phyloP scores from a whole-genome alignment of 1,139 yeast genomes.

The Hyphopichia pseudoburtonii region DNA sequence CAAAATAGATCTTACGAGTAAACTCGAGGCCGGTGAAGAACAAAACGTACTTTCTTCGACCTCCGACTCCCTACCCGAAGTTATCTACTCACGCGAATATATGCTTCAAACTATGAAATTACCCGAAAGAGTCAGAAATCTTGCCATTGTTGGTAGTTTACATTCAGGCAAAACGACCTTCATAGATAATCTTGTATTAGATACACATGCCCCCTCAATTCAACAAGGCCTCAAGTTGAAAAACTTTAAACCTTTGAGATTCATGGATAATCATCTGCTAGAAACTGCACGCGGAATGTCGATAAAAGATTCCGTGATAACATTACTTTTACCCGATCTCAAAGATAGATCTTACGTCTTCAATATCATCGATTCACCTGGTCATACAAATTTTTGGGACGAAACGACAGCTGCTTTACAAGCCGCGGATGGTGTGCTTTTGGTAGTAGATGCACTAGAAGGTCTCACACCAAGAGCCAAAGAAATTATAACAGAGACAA shows the following conservation, averaged over 20 bases:
- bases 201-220: constrained; percentile 53
- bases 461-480: constrained; percentile 64
- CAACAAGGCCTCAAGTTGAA: constrained; percentile 25
- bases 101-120: constrained; percentile 48
- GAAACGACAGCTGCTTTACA: constrained; percentile 62
- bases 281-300: constrained; percentile 75
- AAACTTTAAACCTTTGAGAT: constrained; percentile 49
- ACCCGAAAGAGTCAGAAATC: constrained; percentile 71
- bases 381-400: constrained; percentile 81
- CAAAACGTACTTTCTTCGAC: constrained; percentile 6
- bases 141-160: constrained; percentile 79
- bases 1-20: constrained; percentile 42
- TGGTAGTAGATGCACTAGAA: constrained; percentile 84
- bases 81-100: constrained; percentile 64
- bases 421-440: constrained; percentile 62
- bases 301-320: constrained; percentile 61
- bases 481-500: constrained; percentile 47
- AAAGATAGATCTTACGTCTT: constrained; percentile 56
- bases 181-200: constrained; percentile 64
- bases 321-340: constrained; percentile 59
- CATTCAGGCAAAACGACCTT: constrained; percentile 89
- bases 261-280: constrained; percentile 67
- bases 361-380: constrained; percentile 84
- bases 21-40: constrained; percentile 9
- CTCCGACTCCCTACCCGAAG: constrained; percentile 49